Evolutionary conservation across 345 rosid genomes (phyloP).

Genomic region (Citrus medica): DNA sequence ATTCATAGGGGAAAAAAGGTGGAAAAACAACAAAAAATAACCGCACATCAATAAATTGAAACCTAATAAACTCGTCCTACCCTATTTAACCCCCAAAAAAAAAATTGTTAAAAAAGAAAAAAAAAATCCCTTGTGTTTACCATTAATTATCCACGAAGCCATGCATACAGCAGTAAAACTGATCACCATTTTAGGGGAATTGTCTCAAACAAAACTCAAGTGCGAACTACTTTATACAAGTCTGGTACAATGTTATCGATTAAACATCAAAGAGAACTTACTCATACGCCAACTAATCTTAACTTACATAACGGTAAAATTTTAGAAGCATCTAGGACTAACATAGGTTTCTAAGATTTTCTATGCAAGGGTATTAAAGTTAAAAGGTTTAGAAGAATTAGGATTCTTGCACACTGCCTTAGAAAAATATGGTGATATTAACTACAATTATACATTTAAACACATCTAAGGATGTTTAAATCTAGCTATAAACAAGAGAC

Average conservation of each 20-base stretch:
- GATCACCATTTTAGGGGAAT: neutral
- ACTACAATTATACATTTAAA: too few species aligned
- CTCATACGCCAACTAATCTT: neutral
- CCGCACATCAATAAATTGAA: too few species aligned
- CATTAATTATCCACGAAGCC: neutral
- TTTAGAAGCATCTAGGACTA: neutral
- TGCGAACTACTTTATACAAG: neutral
- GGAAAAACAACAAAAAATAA: neutral
- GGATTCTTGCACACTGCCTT: too few species aligned
- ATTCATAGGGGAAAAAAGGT: neutral
- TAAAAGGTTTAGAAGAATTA: neutral
- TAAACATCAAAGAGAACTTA: neutral
- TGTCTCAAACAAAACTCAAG: neutral
- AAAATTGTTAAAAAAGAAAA: too few species aligned
- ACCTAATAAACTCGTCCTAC: too few species aligned
- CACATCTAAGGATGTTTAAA: too few species aligned
- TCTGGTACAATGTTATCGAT: neutral
- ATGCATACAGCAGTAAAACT: neutral
- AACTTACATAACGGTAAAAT: neutral
- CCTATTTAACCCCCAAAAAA: too few species aligned
- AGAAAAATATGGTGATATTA: too few species aligned
- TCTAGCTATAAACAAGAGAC: too few species aligned
- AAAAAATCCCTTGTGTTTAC: neutral
- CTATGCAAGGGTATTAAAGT: constrained; percentile 1
- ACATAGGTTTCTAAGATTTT: neutral